Evolutionary conservation across 495 filamentous ascomycete genomes (phyloP).

Genomic region (Penicillium subrubescens): DNA sequence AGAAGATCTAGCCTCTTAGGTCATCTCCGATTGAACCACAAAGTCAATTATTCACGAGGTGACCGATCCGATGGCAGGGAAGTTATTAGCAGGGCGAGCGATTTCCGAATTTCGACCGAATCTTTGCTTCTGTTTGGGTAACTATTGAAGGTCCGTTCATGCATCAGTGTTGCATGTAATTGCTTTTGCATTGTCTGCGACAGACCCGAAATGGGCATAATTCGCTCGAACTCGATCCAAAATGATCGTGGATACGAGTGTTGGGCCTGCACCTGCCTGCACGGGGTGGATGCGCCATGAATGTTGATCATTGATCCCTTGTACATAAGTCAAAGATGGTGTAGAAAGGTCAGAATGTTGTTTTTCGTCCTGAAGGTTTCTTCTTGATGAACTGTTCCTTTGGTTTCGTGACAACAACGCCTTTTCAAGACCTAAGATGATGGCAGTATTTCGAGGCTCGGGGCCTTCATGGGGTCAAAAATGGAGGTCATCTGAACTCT

Average conservation of each 20-base stretch:
- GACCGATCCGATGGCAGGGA: not conserved
- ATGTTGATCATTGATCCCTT: not conserved
- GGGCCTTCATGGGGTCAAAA: not conserved
- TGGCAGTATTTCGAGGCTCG: not conserved
- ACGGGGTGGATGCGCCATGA: not conserved
- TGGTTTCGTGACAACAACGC: not conserved
- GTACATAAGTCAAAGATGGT: not conserved
- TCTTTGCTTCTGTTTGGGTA: not conserved
- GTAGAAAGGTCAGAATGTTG: not conserved
- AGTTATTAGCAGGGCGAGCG: not conserved
- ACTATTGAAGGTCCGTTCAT: not conserved
- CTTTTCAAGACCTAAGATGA: not conserved
- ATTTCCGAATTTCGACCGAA: not conserved
- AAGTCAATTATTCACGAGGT: not conserved
- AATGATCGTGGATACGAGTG: not conserved
- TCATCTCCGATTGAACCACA: not conserved
- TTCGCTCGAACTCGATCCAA: not conserved
- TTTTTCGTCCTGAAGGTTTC: not conserved
- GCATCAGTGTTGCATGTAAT: not conserved
- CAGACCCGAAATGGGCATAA: not conserved
- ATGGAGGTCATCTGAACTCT: not conserved
- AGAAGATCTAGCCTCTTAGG: not conserved
- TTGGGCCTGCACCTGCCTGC: not conserved
- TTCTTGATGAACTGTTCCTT: not conserved
- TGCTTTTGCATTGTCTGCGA: not conserved